Percentiles rank a stretch among this genome's conserved stretches.
phyloP scores from a whole-genome alignment of 1,284 basidiomycete genomes.

The Tausonia pullulans region DNA sequence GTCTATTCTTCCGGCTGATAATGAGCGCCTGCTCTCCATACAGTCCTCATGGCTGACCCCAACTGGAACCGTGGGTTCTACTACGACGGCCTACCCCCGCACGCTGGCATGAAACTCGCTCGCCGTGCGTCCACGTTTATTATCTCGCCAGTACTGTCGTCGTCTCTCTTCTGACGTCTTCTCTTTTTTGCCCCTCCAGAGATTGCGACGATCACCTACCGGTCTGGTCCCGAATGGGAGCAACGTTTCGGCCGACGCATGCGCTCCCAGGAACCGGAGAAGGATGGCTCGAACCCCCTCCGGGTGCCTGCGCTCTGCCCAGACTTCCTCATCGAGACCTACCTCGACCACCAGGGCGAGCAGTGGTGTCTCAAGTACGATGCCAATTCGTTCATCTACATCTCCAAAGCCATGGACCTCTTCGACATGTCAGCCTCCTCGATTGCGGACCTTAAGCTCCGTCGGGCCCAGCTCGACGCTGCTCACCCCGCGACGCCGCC shows the following conservation, averaged over 20 bases:
- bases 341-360: constrained; percentile 95
- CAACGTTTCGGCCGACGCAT: constrained; percentile 71
- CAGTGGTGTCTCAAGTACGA: constrained; percentile 98
- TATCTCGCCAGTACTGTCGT: constrained; percentile 2
- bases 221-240: constrained; percentile 99
- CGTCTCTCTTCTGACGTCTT: background rate
- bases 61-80: constrained; percentile 99
- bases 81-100: constrained; percentile 86
- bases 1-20: constrained; percentile 3
- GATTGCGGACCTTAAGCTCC: constrained; percentile 50
- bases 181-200: constrained; percentile 41
- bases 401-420: constrained; percentile 98
- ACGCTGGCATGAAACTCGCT: constrained; percentile 97
- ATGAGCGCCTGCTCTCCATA: constrained; percentile 9
- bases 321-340: constrained; percentile 97
- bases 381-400: constrained; percentile 96
- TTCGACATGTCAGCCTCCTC: constrained; percentile 88
- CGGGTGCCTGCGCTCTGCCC: constrained; percentile 73
- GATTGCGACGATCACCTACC: constrained; percentile 98
- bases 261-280: constrained; percentile 28
- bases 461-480: constrained; percentile 29
- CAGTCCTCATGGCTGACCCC: constrained; percentile 96
- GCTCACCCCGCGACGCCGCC: constrained; percentile 28
- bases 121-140: constrained; percentile 50
- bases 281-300: constrained; percentile 26